These are phyloP conservation scores for Calonectria ilicicola DNA, from an alignment of 2,329 filamentous ascomycete species.

Conservation along the genomic window DNA sequence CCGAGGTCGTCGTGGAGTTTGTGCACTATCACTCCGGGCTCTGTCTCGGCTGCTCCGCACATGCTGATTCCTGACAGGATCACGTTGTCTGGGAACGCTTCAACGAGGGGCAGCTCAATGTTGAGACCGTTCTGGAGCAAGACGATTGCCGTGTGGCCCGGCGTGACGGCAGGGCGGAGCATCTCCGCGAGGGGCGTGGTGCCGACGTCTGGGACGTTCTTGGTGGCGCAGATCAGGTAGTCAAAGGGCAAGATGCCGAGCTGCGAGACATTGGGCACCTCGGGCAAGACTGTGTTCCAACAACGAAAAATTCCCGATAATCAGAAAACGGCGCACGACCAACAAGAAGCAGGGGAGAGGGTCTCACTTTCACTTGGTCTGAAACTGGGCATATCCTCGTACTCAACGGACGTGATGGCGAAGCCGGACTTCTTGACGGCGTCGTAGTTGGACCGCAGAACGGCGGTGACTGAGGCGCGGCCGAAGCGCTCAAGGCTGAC, in stretches of 20 bases:
- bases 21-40: slow-evolving; percentile 35
- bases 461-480: slow-evolving; percentile 37
- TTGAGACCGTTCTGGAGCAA: slow-evolving; percentile 42
- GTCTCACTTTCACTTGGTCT: slow-evolving; percentile 35
- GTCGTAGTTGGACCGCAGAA: slow-evolving; percentile 40
- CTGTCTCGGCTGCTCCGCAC: slow-evolving; percentile 41
- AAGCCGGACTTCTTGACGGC: slow-evolving; percentile 37
- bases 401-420: slow-evolving; percentile 39
- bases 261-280: slow-evolving; percentile 35
- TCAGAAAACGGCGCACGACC: neutral
- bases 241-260: slow-evolving; percentile 33
- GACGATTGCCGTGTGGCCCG: slow-evolving; percentile 33
- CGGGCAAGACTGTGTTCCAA: slow-evolving; percentile 28
- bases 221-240: slow-evolving; percentile 40
- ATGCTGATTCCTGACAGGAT: slow-evolving; percentile 41
- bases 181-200: slow-evolving; percentile 30
- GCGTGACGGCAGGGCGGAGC: slow-evolving; percentile 36
- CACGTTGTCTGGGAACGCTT: slow-evolving; percentile 34
- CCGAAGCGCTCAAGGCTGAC: slow-evolving; percentile 38
- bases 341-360: neutral
- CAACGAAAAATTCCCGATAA: slow-evolving; percentile 1
- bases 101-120: slow-evolving; percentile 35
- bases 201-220: slow-evolving; percentile 39
- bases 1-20: slow-evolving; percentile 36
- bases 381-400: slow-evolving; percentile 34